Conservation (phyloP, 1,284 basidiomycete species). For the Porodaedalea pini region DNA sequence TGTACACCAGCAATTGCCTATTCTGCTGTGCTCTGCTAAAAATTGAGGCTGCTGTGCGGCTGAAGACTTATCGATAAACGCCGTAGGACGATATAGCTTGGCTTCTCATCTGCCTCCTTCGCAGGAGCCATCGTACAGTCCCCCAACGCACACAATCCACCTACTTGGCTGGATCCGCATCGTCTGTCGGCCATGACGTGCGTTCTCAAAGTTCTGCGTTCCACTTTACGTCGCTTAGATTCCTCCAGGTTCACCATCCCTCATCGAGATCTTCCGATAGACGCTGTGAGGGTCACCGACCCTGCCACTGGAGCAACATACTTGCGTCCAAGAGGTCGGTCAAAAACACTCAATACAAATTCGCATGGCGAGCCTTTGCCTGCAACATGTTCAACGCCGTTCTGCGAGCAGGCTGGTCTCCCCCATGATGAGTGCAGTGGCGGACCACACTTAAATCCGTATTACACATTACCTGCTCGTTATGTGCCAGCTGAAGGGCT, state of each 20-base stretch:
- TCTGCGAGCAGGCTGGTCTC: slow-evolving; percentile 1
- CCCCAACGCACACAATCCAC: not conserved
- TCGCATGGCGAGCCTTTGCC: not conserved
- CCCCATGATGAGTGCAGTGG: slow-evolving; percentile 1
- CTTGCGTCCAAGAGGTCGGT: not conserved
- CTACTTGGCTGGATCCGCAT: not conserved
- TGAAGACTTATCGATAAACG: not conserved
- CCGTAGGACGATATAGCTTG: not conserved
- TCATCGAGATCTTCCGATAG: slow-evolving; percentile 6
- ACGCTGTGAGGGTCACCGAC: slow-evolving; percentile 3
- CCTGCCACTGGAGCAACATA: slow-evolving; percentile 13
- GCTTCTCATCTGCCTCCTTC: not conserved
- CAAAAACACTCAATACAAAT: not conserved
- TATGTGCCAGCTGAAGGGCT: not conserved
- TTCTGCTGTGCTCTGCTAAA: too few relatives aligned
- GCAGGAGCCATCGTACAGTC: not conserved
- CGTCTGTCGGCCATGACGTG: not conserved
- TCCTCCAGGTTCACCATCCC: slow-evolving; percentile 6
- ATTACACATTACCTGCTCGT: not conserved
- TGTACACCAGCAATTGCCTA: too few relatives aligned
- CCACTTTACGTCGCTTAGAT: not conserved
- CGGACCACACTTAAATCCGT: not conserved
- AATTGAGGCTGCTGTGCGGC: not conserved
- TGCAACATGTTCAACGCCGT: slow-evolving; percentile 5
- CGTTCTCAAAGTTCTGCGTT: not conserved